phyloP scores from a whole-genome alignment of 1,139 yeast species.

The Debaryomyces udenii region DNA sequence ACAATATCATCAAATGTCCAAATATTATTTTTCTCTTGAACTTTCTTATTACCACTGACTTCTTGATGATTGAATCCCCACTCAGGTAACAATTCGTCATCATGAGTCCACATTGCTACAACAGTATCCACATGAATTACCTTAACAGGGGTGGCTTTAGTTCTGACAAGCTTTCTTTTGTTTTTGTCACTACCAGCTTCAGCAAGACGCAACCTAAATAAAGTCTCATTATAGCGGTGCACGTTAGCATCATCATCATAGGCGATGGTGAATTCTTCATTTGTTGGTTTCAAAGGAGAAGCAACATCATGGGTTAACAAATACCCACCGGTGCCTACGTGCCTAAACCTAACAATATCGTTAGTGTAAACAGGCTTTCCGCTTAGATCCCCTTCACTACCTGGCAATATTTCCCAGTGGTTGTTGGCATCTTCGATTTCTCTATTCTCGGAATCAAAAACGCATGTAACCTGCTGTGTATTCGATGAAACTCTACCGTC shows the following conservation, averaged over 20 bases:
- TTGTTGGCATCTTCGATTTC: constrained; percentile 60
- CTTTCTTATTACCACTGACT: constrained; percentile 89
- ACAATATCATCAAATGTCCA: constrained; percentile 82
- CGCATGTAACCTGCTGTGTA: constrained; percentile 92
- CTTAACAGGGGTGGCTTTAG: constrained; percentile 70
- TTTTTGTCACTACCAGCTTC: constrained; percentile 42
- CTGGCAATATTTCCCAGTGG: constrained; percentile 87
- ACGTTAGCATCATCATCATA: constrained; percentile 54
- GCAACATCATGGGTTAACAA: constrained; percentile 95
- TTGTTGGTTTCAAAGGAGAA: constrained; percentile 87
- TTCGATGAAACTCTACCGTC: constrained; percentile 96
- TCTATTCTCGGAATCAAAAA: constrained; percentile 31
- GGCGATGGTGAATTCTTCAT: constrained; percentile 87
- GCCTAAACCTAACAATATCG: constrained; percentile 78
- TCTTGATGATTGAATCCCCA: constrained; percentile 95
- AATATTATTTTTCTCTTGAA: constrained; percentile 63
- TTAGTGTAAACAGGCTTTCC: constrained; percentile 46
- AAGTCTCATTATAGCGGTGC: constrained; percentile 66
- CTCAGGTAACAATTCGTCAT: constrained; percentile 80
- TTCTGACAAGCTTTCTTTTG: constrained; percentile 56
- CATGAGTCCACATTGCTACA: constrained; percentile 95
- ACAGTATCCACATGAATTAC: constrained; percentile 81
- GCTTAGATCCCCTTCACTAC: constrained; percentile 37
- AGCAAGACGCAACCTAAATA: constrained; percentile 70
- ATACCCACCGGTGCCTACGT: constrained; percentile 76